These are phyloP conservation scores for Pseudoneurospora amorphoporcata DNA, from an alignment of 495 filamentous ascomycete species.

Conservation along the genomic window DNA sequence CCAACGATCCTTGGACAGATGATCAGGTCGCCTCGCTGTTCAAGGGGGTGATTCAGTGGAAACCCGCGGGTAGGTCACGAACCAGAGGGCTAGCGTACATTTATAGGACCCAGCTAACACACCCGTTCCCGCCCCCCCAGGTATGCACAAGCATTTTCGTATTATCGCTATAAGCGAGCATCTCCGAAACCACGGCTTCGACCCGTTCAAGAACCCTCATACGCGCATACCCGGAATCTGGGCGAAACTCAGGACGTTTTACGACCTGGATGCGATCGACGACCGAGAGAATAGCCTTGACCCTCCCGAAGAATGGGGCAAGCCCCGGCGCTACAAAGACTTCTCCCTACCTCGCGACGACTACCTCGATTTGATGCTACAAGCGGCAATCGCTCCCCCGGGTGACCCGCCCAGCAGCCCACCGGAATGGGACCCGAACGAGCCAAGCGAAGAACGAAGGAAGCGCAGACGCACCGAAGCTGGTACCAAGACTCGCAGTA, in stretches of 20 bases:
- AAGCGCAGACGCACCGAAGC: constrained; percentile 34
- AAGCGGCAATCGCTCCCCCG: constrained; percentile 48
- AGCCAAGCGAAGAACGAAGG: constrained; percentile 17
- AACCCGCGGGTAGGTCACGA: constrained; percentile 67
- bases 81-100: not conserved
- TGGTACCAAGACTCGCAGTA: constrained; percentile 32
- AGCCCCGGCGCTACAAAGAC: constrained; percentile 47
- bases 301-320: constrained; percentile 47
- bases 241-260: constrained; percentile 72
- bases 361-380: constrained; percentile 66
- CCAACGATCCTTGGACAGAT: constrained; percentile 81
- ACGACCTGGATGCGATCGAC: constrained; percentile 81
- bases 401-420: constrained; percentile 48
- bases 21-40: constrained; percentile 87
- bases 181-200: constrained; percentile 78
- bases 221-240: constrained; percentile 85
- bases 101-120: constrained; percentile 3
- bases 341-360: constrained; percentile 72
- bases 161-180: constrained; percentile 83
- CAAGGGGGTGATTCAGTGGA: constrained; percentile 83
- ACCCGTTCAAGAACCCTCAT: constrained; percentile 56
- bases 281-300: constrained; percentile 65
- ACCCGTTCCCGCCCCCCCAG: constrained; percentile 31
- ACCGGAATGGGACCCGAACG: constrained; percentile 36
- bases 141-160: constrained; percentile 95